phyloP scores from a whole-genome alignment of 2,329 filamentous ascomycete species.

The Aaosphaeria arxii region DNA sequence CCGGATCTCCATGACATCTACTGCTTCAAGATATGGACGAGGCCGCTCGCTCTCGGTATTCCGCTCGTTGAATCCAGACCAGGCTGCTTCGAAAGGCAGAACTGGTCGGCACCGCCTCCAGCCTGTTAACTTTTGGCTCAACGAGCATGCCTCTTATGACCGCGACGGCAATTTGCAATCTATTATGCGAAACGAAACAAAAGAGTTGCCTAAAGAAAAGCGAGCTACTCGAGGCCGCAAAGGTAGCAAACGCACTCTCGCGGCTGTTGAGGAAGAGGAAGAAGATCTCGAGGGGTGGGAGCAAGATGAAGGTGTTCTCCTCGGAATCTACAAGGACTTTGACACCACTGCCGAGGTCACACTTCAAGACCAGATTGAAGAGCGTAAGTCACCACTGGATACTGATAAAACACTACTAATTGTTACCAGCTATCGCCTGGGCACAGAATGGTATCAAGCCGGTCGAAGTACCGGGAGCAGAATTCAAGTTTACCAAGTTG shows the following conservation, averaged over 20 bases:
- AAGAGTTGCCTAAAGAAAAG: slow-evolving; percentile 35
- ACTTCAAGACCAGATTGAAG: slow-evolving; percentile 50
- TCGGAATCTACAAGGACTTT: slow-evolving; percentile 64
- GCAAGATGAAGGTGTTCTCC: slow-evolving; percentile 59
- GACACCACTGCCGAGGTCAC: slow-evolving; percentile 56
- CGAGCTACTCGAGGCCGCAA: slow-evolving; percentile 27
- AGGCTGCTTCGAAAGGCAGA: slow-evolving; percentile 42
- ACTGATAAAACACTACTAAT: slow-evolving; percentile 11
- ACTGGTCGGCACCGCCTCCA: slow-evolving; percentile 76
- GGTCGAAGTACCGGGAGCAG: slow-evolving; percentile 59
- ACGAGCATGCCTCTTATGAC: slow-evolving; percentile 73
- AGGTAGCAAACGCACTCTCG: slow-evolving; percentile 23
- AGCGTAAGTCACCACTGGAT: slow-evolving; percentile 29
- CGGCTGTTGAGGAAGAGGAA: slow-evolving; percentile 51
- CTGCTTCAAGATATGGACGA: slow-evolving; percentile 27
- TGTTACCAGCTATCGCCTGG: slow-evolving; percentile 56
- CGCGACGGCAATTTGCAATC: slow-evolving; percentile 69
- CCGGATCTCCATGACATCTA: slow-evolving; percentile 30
- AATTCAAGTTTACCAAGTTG: slow-evolving; percentile 87
- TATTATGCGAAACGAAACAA: slow-evolving; percentile 70
- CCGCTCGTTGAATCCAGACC: slow-evolving; percentile 29
- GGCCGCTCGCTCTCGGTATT: slow-evolving; percentile 31
- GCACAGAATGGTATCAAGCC: slow-evolving; percentile 56
- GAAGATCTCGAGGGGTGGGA: slow-evolving; percentile 69
- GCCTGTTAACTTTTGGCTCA: slow-evolving; percentile 82